phyloP scores from a whole-genome alignment of 768 basidiomycete genomes.

The Cystofilobasidium bisporidii region DNA sequence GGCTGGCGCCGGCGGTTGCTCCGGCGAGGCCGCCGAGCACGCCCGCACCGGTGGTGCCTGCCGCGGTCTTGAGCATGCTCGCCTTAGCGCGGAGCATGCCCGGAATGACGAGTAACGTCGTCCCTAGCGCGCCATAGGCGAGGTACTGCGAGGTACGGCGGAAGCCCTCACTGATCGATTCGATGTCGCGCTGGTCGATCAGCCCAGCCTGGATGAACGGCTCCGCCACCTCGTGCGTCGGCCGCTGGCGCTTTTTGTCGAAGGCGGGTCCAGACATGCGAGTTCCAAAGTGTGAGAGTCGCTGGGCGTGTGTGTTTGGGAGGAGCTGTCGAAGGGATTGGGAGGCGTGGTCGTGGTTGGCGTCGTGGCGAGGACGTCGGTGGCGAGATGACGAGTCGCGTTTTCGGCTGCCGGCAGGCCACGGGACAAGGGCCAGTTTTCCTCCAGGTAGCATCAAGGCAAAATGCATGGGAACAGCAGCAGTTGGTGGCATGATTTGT shows the following conservation, averaged over 20 bases:
- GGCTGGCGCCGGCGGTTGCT: background rate
- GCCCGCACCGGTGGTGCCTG: background rate
- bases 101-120: background rate
- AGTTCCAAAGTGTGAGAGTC: too few relatives aligned
- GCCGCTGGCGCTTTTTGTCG: background rate
- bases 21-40: background rate
- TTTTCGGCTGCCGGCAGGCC: too few relatives aligned
- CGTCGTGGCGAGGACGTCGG: background rate
- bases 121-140: background rate
- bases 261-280: conserved; percentile 3
- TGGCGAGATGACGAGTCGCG: too few relatives aligned
- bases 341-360: background rate
- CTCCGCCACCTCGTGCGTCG: background rate
- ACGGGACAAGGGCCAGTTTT: too few relatives aligned
- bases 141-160: background rate
- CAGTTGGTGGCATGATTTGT: too few relatives aligned
- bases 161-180: background rate
- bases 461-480: too few relatives aligned
- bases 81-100: background rate
- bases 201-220: background rate
- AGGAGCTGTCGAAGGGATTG: too few relatives aligned
- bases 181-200: background rate
- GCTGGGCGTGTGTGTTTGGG: background rate
- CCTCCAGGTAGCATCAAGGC: too few relatives aligned
- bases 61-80: background rate